These are phyloP conservation scores for Pseudocercospora fuligena DNA, from an alignment of 2,329 filamentous ascomycete species.

Conservation along the genomic window DNA sequence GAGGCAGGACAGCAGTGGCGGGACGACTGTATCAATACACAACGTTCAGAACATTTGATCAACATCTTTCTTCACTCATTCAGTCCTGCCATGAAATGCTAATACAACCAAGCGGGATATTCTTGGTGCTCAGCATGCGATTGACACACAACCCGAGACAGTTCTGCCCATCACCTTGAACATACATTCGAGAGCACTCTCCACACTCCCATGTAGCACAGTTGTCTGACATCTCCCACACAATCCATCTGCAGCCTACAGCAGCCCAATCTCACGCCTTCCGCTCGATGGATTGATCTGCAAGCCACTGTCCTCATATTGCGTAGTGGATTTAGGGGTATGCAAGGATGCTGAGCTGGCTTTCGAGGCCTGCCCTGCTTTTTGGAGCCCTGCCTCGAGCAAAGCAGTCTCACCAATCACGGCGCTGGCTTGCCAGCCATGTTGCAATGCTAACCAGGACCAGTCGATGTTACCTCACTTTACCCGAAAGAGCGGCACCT, in stretches of 20 bases:
- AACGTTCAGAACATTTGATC: not conserved
- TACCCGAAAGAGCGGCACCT: conserved; percentile 10
- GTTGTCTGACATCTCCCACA: conserved; percentile 8
- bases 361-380: not conserved
- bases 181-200: not conserved
- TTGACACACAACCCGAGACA: too few relatives aligned
- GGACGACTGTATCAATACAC: conserved; percentile 11
- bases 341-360: not conserved
- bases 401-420: not conserved
- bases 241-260: not conserved
- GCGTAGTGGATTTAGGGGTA: not conserved
- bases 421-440: not conserved
- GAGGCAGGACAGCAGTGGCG: conserved; percentile 3
- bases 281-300: not conserved
- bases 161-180: too few relatives aligned
- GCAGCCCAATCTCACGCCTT: conserved; percentile 9
- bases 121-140: too few relatives aligned
- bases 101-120: not conserved
- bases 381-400: not conserved
- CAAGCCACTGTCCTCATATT: conserved; percentile 5
- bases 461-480: conserved; percentile 17
- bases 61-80: not conserved
- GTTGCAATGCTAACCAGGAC: not conserved
- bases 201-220: not conserved
- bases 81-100: not conserved